Percentiles rank a stretch among this genome's conserved stretches.
These are phyloP conservation scores for Phytophthora kernoviae DNA, from an alignment of 352 stramenopile species.

Conservation along the genomic window DNA sequence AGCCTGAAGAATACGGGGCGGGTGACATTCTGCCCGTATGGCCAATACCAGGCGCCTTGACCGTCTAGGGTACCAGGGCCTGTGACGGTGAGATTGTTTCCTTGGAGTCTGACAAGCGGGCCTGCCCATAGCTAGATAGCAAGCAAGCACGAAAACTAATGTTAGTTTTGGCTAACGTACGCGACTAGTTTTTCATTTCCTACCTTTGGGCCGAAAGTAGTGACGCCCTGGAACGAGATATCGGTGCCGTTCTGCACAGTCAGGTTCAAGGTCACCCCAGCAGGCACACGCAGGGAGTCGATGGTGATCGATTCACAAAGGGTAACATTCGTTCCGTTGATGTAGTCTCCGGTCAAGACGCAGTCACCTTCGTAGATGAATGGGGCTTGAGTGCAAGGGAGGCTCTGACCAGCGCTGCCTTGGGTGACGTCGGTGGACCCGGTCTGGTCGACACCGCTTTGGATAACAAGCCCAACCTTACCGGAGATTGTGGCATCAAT, in stretches of 20 bases:
- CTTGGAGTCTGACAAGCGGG: slow-evolving; percentile 32
- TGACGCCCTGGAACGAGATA: slow-evolving; percentile 33
- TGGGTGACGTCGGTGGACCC: neutral
- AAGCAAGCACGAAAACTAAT: no score
- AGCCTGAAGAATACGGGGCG: slow-evolving; percentile 21
- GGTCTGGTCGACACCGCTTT: slow-evolving; percentile 1
- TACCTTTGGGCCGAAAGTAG: slow-evolving; percentile 33
- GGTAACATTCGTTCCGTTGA: slow-evolving; percentile 21
- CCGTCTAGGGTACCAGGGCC: slow-evolving; percentile 37
- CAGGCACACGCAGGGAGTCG: slow-evolving; percentile 27
- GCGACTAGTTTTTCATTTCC: slow-evolving; percentile 6
- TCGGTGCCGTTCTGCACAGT: slow-evolving; percentile 24
- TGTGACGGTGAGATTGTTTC: slow-evolving; percentile 30
- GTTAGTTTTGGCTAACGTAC: no score
- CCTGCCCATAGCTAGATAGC: slow-evolving; percentile 33
- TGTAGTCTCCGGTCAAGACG: slow-evolving; percentile 35
- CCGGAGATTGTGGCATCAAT: neutral
- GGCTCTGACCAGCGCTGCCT: slow-evolving; percentile 1
- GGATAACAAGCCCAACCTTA: neutral
- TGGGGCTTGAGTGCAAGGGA: slow-evolving; percentile 4
- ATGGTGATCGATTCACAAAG: slow-evolving; percentile 28
- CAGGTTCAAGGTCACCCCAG: slow-evolving; percentile 36
- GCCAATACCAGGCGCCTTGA: slow-evolving; percentile 40
- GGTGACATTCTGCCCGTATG: slow-evolving; percentile 25
- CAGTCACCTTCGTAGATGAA: slow-evolving; percentile 18